Evolutionary conservation across 345 rosid genomes (phyloP).

Genomic region (Citrus maxima): DNA sequence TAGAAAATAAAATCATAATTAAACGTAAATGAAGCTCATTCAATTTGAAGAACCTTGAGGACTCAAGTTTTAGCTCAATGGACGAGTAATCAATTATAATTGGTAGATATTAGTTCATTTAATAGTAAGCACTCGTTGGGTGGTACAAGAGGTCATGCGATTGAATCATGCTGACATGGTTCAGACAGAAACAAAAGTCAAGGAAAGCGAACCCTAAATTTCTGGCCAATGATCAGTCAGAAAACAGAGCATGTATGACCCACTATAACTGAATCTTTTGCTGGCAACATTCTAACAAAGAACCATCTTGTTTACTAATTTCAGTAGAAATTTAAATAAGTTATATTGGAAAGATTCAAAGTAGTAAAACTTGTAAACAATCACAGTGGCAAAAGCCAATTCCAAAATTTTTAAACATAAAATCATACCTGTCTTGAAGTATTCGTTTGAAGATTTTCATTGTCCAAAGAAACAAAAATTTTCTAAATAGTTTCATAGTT

Average conservation of each 20-base stretch:
- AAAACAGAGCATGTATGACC: neutral
- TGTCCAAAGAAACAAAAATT: neutral
- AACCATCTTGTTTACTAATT: neutral
- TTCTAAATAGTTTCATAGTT: neutral
- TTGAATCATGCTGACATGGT: neutral
- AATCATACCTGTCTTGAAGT: neutral
- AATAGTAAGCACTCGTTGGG: neutral
- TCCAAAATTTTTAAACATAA: neutral
- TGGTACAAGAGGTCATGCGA: neutral
- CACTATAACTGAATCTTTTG: neutral
- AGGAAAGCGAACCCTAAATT: neutral
- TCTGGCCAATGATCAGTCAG: neutral
- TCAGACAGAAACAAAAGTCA: neutral
- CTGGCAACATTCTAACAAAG: neutral
- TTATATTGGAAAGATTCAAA: neutral
- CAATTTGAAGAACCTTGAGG: neutral
- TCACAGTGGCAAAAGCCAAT: neutral
- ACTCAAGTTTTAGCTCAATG: neutral
- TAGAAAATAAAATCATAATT: neutral
- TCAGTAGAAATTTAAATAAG: neutral
- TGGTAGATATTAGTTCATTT: neutral
- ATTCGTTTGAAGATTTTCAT: neutral
- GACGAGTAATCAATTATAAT: neutral
- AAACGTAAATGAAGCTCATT: neutral
- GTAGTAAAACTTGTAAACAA: neutral